These are phyloP conservation scores for Beta vulgaris DNA, from an alignment of 148 eudicot genomes.

Conservation along the genomic window DNA sequence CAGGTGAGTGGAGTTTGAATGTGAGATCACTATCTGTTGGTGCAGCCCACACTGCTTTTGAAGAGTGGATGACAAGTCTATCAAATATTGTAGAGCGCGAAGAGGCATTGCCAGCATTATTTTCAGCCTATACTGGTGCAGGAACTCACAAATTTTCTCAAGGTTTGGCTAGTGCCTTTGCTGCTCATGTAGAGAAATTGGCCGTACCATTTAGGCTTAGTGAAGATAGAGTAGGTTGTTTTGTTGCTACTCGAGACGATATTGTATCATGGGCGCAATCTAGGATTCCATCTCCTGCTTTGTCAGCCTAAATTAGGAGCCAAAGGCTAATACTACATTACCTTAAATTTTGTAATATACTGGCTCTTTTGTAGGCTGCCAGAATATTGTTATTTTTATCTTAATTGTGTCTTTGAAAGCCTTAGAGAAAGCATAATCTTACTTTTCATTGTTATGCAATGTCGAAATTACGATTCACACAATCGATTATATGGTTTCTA, in stretches of 20 bases:
- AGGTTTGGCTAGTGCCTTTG: constrained; percentile 73
- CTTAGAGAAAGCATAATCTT: not conserved
- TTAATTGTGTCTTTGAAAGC: not conserved
- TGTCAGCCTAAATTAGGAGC: constrained; percentile 22
- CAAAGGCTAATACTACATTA: not conserved
- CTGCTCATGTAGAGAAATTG: constrained; percentile 61
- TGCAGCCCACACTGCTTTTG: constrained; percentile 87
- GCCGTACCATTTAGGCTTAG: constrained; percentile 70
- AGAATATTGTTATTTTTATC: not conserved
- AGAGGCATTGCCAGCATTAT: constrained; percentile 61
- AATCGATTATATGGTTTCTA: not conserved
- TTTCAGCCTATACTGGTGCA: constrained; percentile 82
- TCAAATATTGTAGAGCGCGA: constrained; percentile 52
- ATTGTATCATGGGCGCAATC: constrained; percentile 69
- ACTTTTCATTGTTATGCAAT: constrained; percentile 17
- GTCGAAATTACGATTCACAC: not conserved
- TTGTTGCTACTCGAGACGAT: constrained; percentile 70
- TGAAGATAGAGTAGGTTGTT: constrained; percentile 72
- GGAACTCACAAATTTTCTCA: constrained; percentile 92
- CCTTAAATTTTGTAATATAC: constrained; percentile 8
- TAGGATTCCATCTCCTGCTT: constrained; percentile 33
- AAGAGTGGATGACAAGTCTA: constrained; percentile 89
- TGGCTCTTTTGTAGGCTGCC: constrained; percentile 11
- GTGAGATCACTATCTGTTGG: constrained; percentile 86
- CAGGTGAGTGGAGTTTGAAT: constrained; percentile 82